These are phyloP conservation scores for Juglanconis juglandina DNA, from an alignment of 2,329 filamentous ascomycete genomes.

Conservation along the genomic window DNA sequence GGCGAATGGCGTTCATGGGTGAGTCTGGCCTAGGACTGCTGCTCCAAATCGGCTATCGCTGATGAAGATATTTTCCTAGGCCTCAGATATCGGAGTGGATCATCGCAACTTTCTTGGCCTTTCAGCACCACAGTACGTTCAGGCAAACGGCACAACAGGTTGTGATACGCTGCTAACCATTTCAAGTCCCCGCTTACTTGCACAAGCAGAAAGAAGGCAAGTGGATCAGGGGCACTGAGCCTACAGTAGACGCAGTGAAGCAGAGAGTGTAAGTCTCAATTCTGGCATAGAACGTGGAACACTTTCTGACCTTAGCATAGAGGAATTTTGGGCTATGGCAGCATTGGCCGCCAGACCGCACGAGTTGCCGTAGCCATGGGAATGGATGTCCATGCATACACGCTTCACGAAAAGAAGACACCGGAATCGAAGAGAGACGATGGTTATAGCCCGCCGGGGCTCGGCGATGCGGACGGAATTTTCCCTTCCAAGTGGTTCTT, in stretches of 20 bases:
- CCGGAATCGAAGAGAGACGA: conserved; percentile 61
- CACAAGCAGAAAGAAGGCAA: conserved; percentile 39
- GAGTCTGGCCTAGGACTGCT: conserved; percentile 20
- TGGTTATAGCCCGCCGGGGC: conserved; percentile 66
- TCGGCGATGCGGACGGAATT: conserved; percentile 50
- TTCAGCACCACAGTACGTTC: conserved; percentile 35
- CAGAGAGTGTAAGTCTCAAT: conserved; percentile 44
- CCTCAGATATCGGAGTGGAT: conserved; percentile 59
- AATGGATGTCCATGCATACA: conserved; percentile 72
- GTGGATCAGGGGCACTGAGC: conserved; percentile 37
- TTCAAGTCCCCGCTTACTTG: conserved; percentile 43
- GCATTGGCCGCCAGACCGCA: conserved; percentile 51
- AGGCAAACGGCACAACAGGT: too few species aligned
- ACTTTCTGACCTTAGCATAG: conserved; percentile 24
- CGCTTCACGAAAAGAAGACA: conserved; percentile 64
- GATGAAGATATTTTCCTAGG: conserved; percentile 26
- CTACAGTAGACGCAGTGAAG: conserved; percentile 41
- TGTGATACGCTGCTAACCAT: not conserved
- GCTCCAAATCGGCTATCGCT: not conserved
- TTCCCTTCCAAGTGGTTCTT: conserved; percentile 52
- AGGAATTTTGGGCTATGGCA: conserved; percentile 53
- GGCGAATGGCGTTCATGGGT: conserved; percentile 58
- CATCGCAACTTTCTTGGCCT: conserved; percentile 47
- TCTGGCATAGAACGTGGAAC: not conserved
- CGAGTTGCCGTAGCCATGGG: conserved; percentile 62